A percentile compares a stretch with the other conserved stretches of the same genome.
Evolutionary conservation across 192 early-diverging fungal species (phyloP).

Genomic region (Coemansia nantahalensis): DNA sequence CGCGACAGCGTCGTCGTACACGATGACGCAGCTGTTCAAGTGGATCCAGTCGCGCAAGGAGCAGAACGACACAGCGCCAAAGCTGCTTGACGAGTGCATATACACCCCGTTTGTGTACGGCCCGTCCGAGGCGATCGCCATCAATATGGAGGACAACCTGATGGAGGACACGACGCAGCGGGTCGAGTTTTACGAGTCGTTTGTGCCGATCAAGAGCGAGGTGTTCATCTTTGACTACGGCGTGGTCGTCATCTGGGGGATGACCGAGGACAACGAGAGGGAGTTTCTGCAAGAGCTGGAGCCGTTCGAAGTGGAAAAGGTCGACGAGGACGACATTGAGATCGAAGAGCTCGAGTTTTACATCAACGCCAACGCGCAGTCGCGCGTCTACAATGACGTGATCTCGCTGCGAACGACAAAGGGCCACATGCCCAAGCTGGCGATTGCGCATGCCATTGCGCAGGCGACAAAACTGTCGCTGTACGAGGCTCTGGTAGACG

Average conservation of each 20-base stretch:
- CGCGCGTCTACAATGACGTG: slow-evolving; percentile 85
- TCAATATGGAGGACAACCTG: slow-evolving; percentile 40
- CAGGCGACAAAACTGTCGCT: slow-evolving; percentile 92
- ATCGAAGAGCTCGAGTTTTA: slow-evolving; percentile 80
- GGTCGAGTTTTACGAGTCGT: slow-evolving; percentile 40
- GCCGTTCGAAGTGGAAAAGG: slow-evolving; percentile 53
- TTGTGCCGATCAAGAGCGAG: slow-evolving; percentile 60
- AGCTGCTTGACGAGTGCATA: slow-evolving; percentile 78
- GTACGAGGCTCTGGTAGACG: slow-evolving; percentile 90
- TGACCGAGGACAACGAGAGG: slow-evolving; percentile 79
- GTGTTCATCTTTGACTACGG: slow-evolving; percentile 92
- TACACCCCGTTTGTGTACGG: slow-evolving; percentile 53
- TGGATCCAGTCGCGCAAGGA: slow-evolving; percentile 66
- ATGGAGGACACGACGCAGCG: slow-evolving; percentile 19
- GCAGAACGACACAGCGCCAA: slow-evolving; percentile 64
- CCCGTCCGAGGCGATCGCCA: slow-evolving; percentile 35
- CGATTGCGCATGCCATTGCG: slow-evolving; percentile 94
- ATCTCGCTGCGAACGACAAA: slow-evolving; percentile 76
- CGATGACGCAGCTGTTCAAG: slow-evolving; percentile 72
- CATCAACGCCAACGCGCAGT: slow-evolving; percentile 62
- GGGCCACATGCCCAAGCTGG: slow-evolving; percentile 87
- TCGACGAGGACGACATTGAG: slow-evolving; percentile 64
- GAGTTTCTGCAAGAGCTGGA: slow-evolving; percentile 76
- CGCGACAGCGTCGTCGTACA: slow-evolving; percentile 80
- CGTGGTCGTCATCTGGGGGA: slow-evolving; percentile 95